Percentiles rank a stretch among this genome's conserved stretches.
These are phyloP conservation scores for Umbelopsis sp. DNA, from an alignment of 192 early-diverging fungal genomes.

Conservation along the genomic window DNA sequence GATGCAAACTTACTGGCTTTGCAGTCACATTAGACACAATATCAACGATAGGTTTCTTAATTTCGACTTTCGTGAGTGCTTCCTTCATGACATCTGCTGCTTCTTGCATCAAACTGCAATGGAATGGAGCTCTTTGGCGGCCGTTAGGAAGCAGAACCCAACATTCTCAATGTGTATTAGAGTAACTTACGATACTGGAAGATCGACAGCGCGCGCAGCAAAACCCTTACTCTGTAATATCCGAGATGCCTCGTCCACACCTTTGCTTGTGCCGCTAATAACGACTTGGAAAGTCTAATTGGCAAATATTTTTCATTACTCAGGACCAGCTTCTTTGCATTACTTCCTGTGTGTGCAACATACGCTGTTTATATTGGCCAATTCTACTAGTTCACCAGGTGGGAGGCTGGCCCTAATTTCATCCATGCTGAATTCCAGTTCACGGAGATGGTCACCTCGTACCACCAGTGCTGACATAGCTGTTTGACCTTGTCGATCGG, in stretches of 20 bases:
- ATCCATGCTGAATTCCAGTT: slow-evolving; percentile 67
- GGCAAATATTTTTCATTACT: too few species aligned
- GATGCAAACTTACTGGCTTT: slow-evolving; percentile 60
- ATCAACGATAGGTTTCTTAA: slow-evolving; percentile 75
- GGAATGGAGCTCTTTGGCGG: slow-evolving; percentile 87
- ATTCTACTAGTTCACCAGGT: slow-evolving; percentile 75
- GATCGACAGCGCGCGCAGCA: slow-evolving; percentile 82
- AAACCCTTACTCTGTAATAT: slow-evolving; percentile 79
- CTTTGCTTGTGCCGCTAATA: slow-evolving; percentile 84
- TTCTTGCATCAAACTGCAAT: slow-evolving; percentile 89
- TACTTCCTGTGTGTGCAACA: neutral
- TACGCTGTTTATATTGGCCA: slow-evolving; percentile 87
- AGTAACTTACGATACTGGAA: slow-evolving; percentile 81
- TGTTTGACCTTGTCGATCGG: slow-evolving; percentile 62
- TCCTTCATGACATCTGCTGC: slow-evolving; percentile 76
- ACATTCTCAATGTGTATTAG: neutral
- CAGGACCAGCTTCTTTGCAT: neutral
- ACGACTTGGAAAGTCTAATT: slow-evolving; percentile 77
- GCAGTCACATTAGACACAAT: slow-evolving; percentile 95
- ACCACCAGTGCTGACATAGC: slow-evolving; percentile 91
- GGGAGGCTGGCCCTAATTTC: slow-evolving; percentile 65
- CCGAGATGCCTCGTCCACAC: slow-evolving; percentile 83
- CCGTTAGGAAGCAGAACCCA: too few species aligned
- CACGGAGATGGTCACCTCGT: slow-evolving; percentile 67
- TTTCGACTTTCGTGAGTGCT: slow-evolving; percentile 69